Percentiles rank a stretch among this genome's conserved stretches.
Evolutionary conservation across 2,329 filamentous ascomycete species (phyloP).

Genomic region (Colletotrichum viniferum): DNA sequence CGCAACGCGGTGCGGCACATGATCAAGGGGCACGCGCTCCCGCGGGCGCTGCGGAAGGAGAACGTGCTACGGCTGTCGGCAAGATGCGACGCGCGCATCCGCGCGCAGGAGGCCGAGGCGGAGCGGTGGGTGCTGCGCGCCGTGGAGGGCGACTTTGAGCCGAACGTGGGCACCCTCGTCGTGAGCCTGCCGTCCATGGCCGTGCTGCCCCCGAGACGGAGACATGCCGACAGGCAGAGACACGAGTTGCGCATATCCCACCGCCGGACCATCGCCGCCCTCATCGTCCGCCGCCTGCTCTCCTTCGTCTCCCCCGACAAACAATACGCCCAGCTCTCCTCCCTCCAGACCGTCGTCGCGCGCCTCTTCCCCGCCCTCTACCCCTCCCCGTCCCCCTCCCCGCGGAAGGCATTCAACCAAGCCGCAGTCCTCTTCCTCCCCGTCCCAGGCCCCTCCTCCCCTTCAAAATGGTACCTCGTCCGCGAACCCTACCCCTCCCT

Average conservation of each 20-base stretch:
- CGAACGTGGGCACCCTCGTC: constrained; percentile 51
- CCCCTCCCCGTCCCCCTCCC: background rate
- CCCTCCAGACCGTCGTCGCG: constrained; percentile 49
- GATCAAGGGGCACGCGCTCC: constrained; percentile 62
- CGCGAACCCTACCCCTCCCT: constrained; percentile 50
- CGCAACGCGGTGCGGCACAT: constrained; percentile 83
- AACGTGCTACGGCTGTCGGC: constrained; percentile 66
- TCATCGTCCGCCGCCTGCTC: constrained; percentile 53
- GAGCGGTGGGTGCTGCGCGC: constrained; percentile 55
- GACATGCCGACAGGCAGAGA: constrained; percentile 7
- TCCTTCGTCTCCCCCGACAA: constrained; percentile 55
- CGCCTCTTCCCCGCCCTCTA: constrained; percentile 53
- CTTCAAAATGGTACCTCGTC: constrained; percentile 48
- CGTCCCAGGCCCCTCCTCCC: constrained; percentile 28
- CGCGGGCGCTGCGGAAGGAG: constrained; percentile 69
- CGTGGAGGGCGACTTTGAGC: constrained; percentile 51
- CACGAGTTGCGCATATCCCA: constrained; percentile 34
- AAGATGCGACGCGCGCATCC: constrained; percentile 49
- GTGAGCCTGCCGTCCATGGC: constrained; percentile 47
- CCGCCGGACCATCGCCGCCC: constrained; percentile 48
- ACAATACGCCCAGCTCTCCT: constrained; percentile 43
- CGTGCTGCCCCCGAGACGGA: constrained; percentile 23
- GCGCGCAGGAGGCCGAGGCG: constrained; percentile 55
- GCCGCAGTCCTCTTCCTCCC: constrained; percentile 44
- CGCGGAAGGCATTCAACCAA: constrained; percentile 46